Conservation (phyloP, 352 stramenopile genomes). For the Discostella stelligera region DNA sequence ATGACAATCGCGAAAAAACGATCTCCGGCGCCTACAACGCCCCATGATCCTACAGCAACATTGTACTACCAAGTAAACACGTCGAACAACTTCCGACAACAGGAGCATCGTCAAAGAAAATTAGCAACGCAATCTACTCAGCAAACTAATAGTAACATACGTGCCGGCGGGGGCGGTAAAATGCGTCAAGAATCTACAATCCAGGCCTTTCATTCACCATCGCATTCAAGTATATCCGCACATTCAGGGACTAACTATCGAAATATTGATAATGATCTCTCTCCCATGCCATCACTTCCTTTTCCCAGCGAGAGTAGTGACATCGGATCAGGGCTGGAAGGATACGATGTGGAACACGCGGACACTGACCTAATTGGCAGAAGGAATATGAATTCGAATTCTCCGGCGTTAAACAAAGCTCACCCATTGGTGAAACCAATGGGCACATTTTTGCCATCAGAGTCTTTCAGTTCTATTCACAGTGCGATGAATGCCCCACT, state of each 20-base stretch:
- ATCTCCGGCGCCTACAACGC: constrained; percentile 18
- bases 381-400: constrained; percentile 1
- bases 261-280: constrained; percentile 5
- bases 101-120: constrained; percentile 37
- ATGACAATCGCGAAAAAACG: constrained; percentile 29
- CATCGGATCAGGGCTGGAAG: constrained; percentile 31
- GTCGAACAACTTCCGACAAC: constrained; percentile 27
- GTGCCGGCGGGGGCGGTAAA: constrained; percentile 1
- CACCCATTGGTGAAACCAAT: constrained; percentile 36
- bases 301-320: constrained; percentile 2
- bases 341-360: constrained; percentile 10
- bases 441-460: constrained; percentile 38
- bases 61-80: constrained; percentile 35
- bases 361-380: constrained; percentile 6
- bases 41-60: constrained; percentile 26
- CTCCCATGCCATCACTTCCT: constrained; percentile 8
- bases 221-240: constrained; percentile 15
- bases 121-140: constrained; percentile 15
- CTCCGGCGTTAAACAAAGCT: not conserved
- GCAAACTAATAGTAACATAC: constrained; percentile 13
- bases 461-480: constrained; percentile 40
- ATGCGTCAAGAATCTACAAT: constrained; percentile 3
- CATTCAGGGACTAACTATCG: constrained; percentile 13
- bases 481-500: not conserved
- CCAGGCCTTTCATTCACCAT: constrained; percentile 24